phyloP scores from a whole-genome alignment of 768 basidiomycete species.

The Leucocoprinus sp. region DNA sequence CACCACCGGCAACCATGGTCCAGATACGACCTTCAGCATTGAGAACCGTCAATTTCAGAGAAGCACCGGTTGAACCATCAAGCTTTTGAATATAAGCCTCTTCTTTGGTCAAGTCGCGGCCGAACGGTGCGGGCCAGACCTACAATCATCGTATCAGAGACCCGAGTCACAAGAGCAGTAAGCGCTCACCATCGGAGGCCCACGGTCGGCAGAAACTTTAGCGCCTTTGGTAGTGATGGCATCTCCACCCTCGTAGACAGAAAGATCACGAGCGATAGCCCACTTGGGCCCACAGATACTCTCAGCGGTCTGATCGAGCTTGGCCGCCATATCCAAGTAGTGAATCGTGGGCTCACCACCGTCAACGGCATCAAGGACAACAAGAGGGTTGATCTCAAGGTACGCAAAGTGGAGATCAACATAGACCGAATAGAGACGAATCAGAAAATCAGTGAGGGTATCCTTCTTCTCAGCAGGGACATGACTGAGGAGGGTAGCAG shows the following conservation, averaged over 20 bases:
- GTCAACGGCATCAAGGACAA: conserved; percentile 77
- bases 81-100: conserved; percentile 99
- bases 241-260: conserved; percentile 51
- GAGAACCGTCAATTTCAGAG: conserved; percentile 94
- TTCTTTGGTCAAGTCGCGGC: conserved; percentile 95
- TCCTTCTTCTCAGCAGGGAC: conserved; percentile 85
- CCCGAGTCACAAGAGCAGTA: not conserved
- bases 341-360: conserved; percentile 70
- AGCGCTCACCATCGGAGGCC: conserved; percentile 80
- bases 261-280: conserved; percentile 91
- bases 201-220: conserved; percentile 79
- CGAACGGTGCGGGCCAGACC: conserved; percentile 91
- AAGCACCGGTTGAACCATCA: conserved; percentile 94
- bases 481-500: conserved; percentile 66
- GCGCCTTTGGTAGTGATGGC: conserved; percentile 34
- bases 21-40: conserved; percentile 93
- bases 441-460: conserved; percentile 90
- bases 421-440: no score
- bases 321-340: conserved; percentile 99
- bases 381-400: conserved; percentile 98
- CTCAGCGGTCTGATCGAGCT: conserved; percentile 98
- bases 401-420: conserved; percentile 95
- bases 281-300: conserved; percentile 97
- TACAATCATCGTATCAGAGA: conserved; percentile 16
- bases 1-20: conserved; percentile 99